These are phyloP conservation scores for Kondoa malvinella DNA, from an alignment of 768 basidiomycete species.

Conservation along the genomic window DNA sequence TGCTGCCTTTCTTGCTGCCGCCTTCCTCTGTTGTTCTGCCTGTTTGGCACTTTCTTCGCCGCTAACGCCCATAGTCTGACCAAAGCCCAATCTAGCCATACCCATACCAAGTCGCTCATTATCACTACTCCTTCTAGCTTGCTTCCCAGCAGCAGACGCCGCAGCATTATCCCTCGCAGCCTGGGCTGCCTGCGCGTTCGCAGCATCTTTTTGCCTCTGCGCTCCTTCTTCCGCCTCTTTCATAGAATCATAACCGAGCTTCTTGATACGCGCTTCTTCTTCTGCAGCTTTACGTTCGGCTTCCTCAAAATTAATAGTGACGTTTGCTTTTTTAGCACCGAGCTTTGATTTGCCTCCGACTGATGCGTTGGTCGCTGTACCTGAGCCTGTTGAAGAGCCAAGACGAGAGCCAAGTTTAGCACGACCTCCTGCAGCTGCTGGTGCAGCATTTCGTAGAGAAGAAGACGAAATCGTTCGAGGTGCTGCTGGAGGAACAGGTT, in stretches of 20 bases:
- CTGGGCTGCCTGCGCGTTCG: slow-evolving; percentile 19
- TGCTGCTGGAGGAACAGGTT: slow-evolving; percentile 24
- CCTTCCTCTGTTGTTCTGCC: slow-evolving; percentile 45
- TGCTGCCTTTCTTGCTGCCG: slow-evolving; percentile 36
- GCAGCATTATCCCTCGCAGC: slow-evolving; percentile 28
- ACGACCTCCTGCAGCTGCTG: not conserved
- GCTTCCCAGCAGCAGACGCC: slow-evolving; percentile 15
- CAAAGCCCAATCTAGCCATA: slow-evolving; percentile 67
- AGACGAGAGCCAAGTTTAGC: slow-evolving; percentile 1
- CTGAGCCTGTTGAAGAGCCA: slow-evolving; percentile 21
- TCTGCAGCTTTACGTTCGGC: slow-evolving; percentile 77
- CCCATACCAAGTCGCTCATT: slow-evolving; percentile 48
- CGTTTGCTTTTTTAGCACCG: slow-evolving; percentile 70
- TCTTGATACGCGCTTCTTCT: slow-evolving; percentile 79
- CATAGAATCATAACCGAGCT: slow-evolving; percentile 76
- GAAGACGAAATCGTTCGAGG: slow-evolving; percentile 35
- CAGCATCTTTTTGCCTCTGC: slow-evolving; percentile 37
- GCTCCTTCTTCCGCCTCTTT: slow-evolving; percentile 68
- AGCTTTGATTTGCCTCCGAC: slow-evolving; percentile 37
- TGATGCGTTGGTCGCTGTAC: slow-evolving; percentile 24
- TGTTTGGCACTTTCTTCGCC: slow-evolving; percentile 32
- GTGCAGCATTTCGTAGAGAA: slow-evolving; percentile 30
- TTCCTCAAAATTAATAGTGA: slow-evolving; percentile 78
- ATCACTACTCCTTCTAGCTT: slow-evolving; percentile 37
- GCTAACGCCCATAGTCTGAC: slow-evolving; percentile 36